phyloP scores from a whole-genome alignment of 2,329 filamentous ascomycete genomes.

The Talaromyces rugulosus region DNA sequence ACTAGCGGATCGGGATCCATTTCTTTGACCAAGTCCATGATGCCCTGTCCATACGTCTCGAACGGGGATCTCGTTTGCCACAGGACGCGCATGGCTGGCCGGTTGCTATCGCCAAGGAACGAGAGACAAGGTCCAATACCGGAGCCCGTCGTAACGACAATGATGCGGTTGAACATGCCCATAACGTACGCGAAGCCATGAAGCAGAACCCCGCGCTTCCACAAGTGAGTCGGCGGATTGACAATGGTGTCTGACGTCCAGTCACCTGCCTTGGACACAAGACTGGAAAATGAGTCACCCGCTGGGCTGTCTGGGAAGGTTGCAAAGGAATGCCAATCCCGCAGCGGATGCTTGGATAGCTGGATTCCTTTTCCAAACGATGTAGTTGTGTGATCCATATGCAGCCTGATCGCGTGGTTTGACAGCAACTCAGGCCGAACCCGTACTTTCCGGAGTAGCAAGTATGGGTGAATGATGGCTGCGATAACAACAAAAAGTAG shows the following conservation, averaged over 20 bases:
- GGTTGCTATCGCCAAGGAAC: conserved; percentile 49
- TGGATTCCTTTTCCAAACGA: conserved; percentile 56
- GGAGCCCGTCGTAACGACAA: conserved; percentile 68
- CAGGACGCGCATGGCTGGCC: conserved; percentile 53
- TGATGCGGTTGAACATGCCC: conserved; percentile 60
- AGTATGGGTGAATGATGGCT: conserved; percentile 68
- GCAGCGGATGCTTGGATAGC: conserved; percentile 59
- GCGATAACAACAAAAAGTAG: conserved; percentile 61
- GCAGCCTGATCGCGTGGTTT: conserved; percentile 65
- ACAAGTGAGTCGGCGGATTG: conserved; percentile 58
- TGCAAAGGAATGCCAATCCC: conserved; percentile 74
- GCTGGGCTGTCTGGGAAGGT: conserved; percentile 55
- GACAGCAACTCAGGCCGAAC: conserved; percentile 67
- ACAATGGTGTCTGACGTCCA: conserved; percentile 66
- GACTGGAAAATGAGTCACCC: conserved; percentile 53
- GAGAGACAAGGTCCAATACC: conserved; percentile 68
- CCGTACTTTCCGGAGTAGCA: conserved; percentile 62
- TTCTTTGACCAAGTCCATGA: conserved; percentile 53
- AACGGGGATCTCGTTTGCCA: conserved; percentile 64
- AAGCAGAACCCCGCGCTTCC: conserved; percentile 64
- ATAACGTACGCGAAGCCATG: conserved; percentile 66
- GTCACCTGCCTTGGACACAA: conserved; percentile 70
- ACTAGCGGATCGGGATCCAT: conserved; percentile 62
- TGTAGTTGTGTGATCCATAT: conserved; percentile 62
- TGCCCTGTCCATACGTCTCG: conserved; percentile 57